A percentile compares a stretch with the other conserved stretches of the same genome.
Evolutionary conservation across 2,329 filamentous ascomycete species (phyloP).

Genomic region (Aspergillus phoenicis): DNA sequence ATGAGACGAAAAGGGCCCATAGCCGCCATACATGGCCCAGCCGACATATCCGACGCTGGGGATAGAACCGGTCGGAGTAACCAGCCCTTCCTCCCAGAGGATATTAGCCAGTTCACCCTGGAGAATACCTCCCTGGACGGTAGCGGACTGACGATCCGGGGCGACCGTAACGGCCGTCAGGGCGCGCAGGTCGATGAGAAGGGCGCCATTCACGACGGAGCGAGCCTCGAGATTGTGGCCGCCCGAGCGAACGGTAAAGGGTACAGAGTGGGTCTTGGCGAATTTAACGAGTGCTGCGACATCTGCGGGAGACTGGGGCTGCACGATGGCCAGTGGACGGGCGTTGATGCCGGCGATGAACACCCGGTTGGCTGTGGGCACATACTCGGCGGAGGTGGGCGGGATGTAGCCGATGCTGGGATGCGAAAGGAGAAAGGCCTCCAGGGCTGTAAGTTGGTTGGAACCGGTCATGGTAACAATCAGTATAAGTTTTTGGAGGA

Average conservation of each 20-base stretch:
- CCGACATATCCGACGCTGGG: slow-evolving; percentile 37
- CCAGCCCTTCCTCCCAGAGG: slow-evolving; percentile 14
- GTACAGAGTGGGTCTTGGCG: slow-evolving; percentile 3
- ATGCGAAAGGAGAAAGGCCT: slow-evolving; percentile 12
- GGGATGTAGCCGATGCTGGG: slow-evolving; percentile 13
- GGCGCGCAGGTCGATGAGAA: slow-evolving; percentile 22
- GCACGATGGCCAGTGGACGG: slow-evolving; percentile 14
- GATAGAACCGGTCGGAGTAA: slow-evolving; percentile 17
- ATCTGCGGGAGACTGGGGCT: slow-evolving; percentile 15
- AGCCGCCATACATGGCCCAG: slow-evolving; percentile 42
- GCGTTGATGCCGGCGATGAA: slow-evolving; percentile 12
- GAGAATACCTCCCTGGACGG: slow-evolving; percentile 19
- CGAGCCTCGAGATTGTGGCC: slow-evolving; percentile 23
- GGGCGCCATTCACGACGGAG: slow-evolving; percentile 4
- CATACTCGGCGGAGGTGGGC: slow-evolving; percentile 9
- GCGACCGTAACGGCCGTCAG: slow-evolving; percentile 14
- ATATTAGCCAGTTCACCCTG: slow-evolving; percentile 8
- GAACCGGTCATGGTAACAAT: not conserved
- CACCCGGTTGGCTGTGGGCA: not conserved
- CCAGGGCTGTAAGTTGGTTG: slow-evolving; percentile 5
- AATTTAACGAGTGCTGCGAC: slow-evolving; percentile 15
- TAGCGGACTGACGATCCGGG: slow-evolving; percentile 11
- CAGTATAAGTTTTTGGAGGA: too few relatives aligned
- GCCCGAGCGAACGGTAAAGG: slow-evolving; percentile 22
- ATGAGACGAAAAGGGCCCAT: slow-evolving; percentile 32